Evolutionary conservation across 129 eudicot species (phyloP).

Genomic region (Flaveria trinervia): DNA sequence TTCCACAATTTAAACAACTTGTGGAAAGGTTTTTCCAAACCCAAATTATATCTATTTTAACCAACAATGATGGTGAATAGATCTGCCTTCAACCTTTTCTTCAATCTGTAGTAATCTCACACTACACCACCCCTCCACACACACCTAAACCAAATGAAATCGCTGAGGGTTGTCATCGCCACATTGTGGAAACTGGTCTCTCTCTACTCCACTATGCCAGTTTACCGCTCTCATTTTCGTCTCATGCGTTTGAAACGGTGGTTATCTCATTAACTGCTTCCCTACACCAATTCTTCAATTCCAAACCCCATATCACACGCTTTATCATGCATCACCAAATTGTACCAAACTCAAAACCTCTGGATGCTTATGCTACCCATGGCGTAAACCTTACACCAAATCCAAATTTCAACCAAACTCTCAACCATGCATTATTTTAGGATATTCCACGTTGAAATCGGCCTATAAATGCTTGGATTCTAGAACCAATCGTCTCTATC

Average conservation of each 20-base stretch:
- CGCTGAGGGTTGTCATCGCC: background rate
- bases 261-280: background rate
- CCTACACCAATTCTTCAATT: background rate
- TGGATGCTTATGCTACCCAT: conserved; percentile 17
- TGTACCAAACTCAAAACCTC: background rate
- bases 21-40: conserved; percentile 7
- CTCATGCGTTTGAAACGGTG: background rate
- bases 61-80: conserved; percentile 15
- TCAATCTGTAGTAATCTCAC: background rate
- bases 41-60: background rate
- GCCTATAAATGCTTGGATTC: conserved; percentile 9
- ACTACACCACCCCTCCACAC: background rate
- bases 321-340: background rate
- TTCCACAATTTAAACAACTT: conserved; percentile 5
- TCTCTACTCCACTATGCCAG: background rate
- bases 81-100: background rate
- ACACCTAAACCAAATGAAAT: background rate
- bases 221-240: conserved; percentile 1
- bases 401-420: conserved; percentile 13
- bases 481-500: background rate
- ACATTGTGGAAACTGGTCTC: conserved; percentile 12
- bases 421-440: conserved; percentile 14
- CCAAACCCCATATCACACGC: conserved; percentile 1
- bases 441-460: background rate
- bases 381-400: conserved; percentile 12